A percentile compares a stretch with the other conserved stretches of the same genome.
These are phyloP conservation scores for Tilletia caries DNA, from an alignment of 1,284 basidiomycete genomes.

Conservation along the genomic window DNA sequence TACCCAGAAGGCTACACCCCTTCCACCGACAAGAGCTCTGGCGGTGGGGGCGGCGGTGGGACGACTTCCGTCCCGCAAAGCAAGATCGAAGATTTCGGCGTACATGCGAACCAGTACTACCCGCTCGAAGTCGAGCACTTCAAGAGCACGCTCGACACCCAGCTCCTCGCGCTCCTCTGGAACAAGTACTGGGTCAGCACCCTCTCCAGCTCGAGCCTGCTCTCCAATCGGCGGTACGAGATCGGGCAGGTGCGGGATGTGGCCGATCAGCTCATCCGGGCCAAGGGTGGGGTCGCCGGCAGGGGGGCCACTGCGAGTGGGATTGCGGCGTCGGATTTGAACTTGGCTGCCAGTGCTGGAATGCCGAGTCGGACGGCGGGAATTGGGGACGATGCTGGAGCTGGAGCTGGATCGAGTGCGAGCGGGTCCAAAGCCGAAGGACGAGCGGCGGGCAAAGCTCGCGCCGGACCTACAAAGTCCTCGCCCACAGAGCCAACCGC, in stretches of 20 bases:
- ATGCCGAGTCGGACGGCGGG: no score
- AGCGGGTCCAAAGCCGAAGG: background rate
- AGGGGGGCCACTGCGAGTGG: background rate
- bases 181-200: constrained; percentile 99
- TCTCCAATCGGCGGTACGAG: constrained; percentile 85
- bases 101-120: constrained; percentile 96
- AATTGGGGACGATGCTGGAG: constrained; percentile 5
- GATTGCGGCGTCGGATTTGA: constrained; percentile 14
- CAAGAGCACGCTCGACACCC: constrained; percentile 80
- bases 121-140: constrained; percentile 89
- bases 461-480: background rate
- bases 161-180: constrained; percentile 85
- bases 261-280: constrained; percentile 69
- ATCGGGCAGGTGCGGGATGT: constrained; percentile 84
- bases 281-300: constrained; percentile 23
- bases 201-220: constrained; percentile 80
- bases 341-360: background rate
- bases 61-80: constrained; percentile 66
- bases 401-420: constrained; percentile 5
- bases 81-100: constrained; percentile 62
- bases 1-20: constrained; percentile 68
- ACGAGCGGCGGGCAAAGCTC: constrained; percentile 1
- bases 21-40: constrained; percentile 8
- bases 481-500: no score
- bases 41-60: background rate